Conservation (phyloP, 768 basidiomycete species). For the Suillus weaverae region DNA sequence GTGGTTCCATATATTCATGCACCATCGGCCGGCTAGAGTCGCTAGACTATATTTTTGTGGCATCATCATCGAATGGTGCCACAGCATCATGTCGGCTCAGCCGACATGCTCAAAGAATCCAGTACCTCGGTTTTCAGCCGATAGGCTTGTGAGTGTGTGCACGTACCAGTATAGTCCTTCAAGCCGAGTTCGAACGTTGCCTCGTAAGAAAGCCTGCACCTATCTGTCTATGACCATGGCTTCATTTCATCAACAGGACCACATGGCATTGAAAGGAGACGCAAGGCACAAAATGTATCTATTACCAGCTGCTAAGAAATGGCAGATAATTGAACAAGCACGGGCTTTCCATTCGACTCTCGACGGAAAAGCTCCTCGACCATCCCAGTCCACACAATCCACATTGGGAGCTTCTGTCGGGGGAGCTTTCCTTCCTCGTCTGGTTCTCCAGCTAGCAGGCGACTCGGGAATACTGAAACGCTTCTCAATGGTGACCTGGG, state of each 20-base stretch:
- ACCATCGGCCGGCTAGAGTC: no score
- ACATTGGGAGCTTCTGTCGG: conserved; percentile 64
- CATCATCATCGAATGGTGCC: no score
- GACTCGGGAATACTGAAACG: conserved; percentile 67
- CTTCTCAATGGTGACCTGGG: conserved; percentile 67
- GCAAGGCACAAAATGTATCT: conserved; percentile 62
- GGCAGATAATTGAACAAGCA: conserved; percentile 62
- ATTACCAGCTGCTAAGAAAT: conserved; percentile 63
- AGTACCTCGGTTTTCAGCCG: no score
- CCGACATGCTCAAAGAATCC: no score
- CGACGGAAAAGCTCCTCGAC: conserved; percentile 31
- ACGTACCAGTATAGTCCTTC: background rate
- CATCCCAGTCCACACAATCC: conserved; percentile 38
- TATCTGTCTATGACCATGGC: conserved; percentile 2
- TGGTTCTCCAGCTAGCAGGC: conserved; percentile 76
- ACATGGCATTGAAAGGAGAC: conserved; percentile 71
- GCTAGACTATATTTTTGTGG: no score
- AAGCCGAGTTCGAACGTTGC: conserved; percentile 62
- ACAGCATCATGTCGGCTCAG: no score
- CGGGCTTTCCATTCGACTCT: conserved; percentile 39
- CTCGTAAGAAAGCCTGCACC: conserved; percentile 47
- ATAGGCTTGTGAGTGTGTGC: no score
- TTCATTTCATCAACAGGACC: conserved; percentile 48
- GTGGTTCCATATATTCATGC: no score
- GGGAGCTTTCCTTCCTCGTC: conserved; percentile 56